Evolutionary conservation across 306 rosid species (phyloP).

Genomic region (Begonia masoniana): DNA sequence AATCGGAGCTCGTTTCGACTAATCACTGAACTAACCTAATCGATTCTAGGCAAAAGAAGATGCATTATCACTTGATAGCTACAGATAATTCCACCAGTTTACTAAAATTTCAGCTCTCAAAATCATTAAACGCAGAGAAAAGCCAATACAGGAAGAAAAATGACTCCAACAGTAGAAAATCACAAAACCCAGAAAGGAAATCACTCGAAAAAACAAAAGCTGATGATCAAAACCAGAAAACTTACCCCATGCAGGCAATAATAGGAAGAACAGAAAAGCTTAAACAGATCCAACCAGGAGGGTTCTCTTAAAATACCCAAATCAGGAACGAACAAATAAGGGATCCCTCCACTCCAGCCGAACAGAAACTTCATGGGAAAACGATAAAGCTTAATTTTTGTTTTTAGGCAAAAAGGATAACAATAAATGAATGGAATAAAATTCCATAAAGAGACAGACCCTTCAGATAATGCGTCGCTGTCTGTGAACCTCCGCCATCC

Average conservation of each 20-base stretch:
- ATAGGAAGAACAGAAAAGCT: constrained; percentile 14
- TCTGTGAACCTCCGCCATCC: constrained; percentile 2
- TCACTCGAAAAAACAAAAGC: constrained; percentile 1
- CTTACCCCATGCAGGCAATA: constrained; percentile 50
- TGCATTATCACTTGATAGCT: neutral
- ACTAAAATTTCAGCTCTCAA: neutral
- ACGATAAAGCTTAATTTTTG: neutral
- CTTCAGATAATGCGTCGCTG: constrained; percentile 2
- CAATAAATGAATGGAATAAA: neutral
- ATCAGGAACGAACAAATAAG: constrained; percentile 13
- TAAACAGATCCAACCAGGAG: constrained; percentile 10
- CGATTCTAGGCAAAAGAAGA: neutral
- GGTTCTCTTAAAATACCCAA: constrained; percentile 7
- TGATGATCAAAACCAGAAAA: constrained; percentile 18
- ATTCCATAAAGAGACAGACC: constrained; percentile 4
- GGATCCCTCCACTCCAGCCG: constrained; percentile 17
- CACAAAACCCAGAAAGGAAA: too few relatives aligned
- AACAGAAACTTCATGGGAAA: constrained; percentile 6
- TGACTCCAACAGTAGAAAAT: too few relatives aligned
- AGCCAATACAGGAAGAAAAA: neutral
- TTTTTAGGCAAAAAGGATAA: neutral
- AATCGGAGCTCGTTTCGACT: too few relatives aligned
- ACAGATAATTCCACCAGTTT: neutral
- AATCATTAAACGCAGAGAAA: neutral
- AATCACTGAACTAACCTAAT: too few relatives aligned